These are phyloP conservation scores for Uronychia binucleata DNA, from an alignment of 73 alveolate genomes.

Conservation along the genomic window DNA sequence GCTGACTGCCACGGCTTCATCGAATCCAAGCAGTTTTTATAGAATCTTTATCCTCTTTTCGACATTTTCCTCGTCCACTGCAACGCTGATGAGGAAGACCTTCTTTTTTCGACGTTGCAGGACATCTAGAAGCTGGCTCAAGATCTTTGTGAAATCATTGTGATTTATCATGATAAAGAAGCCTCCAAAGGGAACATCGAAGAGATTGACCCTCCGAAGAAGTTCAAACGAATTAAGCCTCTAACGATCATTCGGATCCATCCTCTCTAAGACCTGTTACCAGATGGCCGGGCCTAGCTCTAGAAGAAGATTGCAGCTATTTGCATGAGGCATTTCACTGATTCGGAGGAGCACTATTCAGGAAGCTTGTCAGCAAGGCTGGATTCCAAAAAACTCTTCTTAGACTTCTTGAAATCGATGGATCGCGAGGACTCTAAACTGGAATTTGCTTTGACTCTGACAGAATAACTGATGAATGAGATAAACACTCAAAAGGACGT, in stretches of 20 bases:
- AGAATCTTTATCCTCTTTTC: neutral
- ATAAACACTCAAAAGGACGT: neutral
- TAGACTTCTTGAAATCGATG: neutral
- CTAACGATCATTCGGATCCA: neutral
- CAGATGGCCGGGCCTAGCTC: neutral
- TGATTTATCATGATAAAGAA: neutral
- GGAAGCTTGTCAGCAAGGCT: neutral
- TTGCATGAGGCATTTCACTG: neutral
- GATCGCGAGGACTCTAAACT: neutral
- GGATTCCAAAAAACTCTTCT: neutral
- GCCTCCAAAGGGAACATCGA: neutral
- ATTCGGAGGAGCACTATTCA: neutral
- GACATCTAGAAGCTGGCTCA: neutral
- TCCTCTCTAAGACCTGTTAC: neutral
- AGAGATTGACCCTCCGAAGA: neutral
- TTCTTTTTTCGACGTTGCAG: neutral
- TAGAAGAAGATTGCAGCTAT: neutral
- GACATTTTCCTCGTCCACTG: slow-evolving; percentile 5
- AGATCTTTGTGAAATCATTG: neutral
- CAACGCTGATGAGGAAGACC: neutral
- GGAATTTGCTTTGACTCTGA: neutral
- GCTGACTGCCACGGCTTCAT: slow-evolving; percentile 35
- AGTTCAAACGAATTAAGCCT: neutral
- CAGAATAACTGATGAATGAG: neutral
- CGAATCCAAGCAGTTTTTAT: neutral